Percentiles rank a stretch among this genome's conserved stretches.
These are phyloP conservation scores for Fusarium circinatum DNA, from an alignment of 2,329 filamentous ascomycete species.

Conservation along the genomic window DNA sequence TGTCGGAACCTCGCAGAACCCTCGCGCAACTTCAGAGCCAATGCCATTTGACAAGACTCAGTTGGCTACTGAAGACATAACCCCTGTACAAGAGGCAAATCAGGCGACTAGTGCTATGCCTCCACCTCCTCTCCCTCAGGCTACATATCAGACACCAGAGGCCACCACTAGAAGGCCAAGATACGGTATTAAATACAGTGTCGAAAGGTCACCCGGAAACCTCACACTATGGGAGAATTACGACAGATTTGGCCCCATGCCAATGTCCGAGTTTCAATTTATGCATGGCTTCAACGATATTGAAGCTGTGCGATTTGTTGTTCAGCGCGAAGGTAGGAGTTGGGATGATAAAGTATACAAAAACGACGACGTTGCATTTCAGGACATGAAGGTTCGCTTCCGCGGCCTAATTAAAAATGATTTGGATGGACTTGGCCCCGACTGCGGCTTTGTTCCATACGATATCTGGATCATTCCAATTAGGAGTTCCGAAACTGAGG, in stretches of 20 bases:
- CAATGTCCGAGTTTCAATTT: neutral
- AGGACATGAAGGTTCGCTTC: constrained; percentile 11
- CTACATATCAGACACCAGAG: no score
- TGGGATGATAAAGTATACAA: constrained; percentile 2
- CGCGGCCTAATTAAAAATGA: neutral
- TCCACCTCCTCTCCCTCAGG: neutral
- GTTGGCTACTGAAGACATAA: neutral
- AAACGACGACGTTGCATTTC: neutral
- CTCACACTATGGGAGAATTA: neutral
- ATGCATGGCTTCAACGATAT: neutral
- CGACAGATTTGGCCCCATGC: neutral
- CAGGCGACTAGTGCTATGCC: neutral
- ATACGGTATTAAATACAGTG: neutral
- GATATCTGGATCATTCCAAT: constrained; percentile 11
- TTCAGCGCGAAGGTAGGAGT: constrained; percentile 12
- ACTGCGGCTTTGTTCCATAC: neutral
- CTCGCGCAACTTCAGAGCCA: neutral
- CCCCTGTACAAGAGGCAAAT: neutral
- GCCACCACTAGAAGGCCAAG: neutral
- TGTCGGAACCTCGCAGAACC: fast-evolving
- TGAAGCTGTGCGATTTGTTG: neutral
- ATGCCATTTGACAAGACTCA: fast-evolving
- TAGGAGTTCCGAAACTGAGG: neutral
- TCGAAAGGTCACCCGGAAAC: neutral
- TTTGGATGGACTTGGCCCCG: neutral